Base-by-base conservation (phyloP, 176 grass and related monocot species). In the Chrysopogon serrulatus region DNA sequence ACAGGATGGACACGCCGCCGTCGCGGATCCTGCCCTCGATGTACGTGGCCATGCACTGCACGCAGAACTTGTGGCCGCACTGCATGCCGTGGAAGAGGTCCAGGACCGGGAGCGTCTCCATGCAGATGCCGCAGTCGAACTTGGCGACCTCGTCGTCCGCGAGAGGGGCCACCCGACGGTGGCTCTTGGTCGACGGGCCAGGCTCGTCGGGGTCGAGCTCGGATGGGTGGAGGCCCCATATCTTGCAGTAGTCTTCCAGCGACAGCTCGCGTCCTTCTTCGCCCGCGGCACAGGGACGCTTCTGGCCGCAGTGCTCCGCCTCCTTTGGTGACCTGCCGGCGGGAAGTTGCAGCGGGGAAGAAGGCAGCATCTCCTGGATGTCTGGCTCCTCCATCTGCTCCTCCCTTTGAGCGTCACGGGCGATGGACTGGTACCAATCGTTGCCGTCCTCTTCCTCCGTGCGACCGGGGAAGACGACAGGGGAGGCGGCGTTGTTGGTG, bases 91-190 rank as follows among this genome's bases (percentile, higher is more conserved):
- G 67, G 83, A 92, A 92, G 57, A 64, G 37, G 57, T 92, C 74
- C 19, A 77, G 12, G 23, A 82, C 3, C 3, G 41, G 69, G 32
- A 74, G 76, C 12, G 78, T 51, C 49, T 92, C 86, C 40, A 83
- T 24, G 82, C 90, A 92, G 83, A 92, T 86, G 74, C 66, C 62
- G 68, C 90, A 92, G 61, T 75, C 1, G 83, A 92, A 92, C 45
- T 34, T 59, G 31, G 24, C 14, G 10, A 77, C 35, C 7, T 86
- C 87, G 18, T 82, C 18, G 18, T 85, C 71, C 24, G 37, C 23
- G 18, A 89, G 49, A n/a, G 76, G 68, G 28, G 17, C n/a, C 32
- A 83, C 73, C 75, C 41, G 67, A 17, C 13, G 14, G 2, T 8
- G 41, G 23, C 33, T 64, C 49, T 30, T 18, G 41, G 17, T 79